Evolutionary conservation across 495 filamentous ascomycete species (phyloP), one percentile per base, ranked within the genome.

Genomic region (Entonaema liquescens): DNA sequence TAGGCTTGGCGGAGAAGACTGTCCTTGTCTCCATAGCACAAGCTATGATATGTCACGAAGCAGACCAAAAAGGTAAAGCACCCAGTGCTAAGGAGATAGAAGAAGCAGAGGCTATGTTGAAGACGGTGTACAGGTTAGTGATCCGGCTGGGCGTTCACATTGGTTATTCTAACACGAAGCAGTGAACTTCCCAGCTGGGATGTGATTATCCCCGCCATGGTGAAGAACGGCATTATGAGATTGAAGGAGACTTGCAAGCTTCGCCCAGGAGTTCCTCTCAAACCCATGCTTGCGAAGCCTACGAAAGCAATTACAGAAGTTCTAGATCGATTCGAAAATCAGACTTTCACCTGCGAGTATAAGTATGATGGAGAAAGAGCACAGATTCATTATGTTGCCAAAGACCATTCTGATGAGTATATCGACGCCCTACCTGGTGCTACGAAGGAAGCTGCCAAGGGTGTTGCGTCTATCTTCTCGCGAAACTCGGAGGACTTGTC

Each of bases 301-400:
- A 99, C 96, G 0, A 99, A 99, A 79, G 93, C 95, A n/a, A 98
- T 99, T 71, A 96, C 93, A 0, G 95, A 99, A 79, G 96, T 99
- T 0, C 88, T 98, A 1, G 95, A 99, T 80, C 92, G 96, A 15
- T 99, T 99, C 72, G 95, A 98, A 80, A 89, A 91, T 36, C 94
- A 96, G 77, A 91, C 91, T 5, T 99, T 98, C 71, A 98, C 95
- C 15, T 99, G 96, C 81, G 95, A 99, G 75, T 99, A 97, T 83
- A 99, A 99, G 75, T 99, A 99, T 73, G 95, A 99, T 72, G 95
- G 95, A 28, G 95, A 99, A 79, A 84, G 95, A 75, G 95, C 96
- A 15, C 95, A 99, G 79, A 98, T 99, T 50, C 95, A 99, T 77
- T 99, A 94, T 67, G 93, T 99, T 38, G 89, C 95, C 2, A 92